Conservation (phyloP, 1,284 basidiomycete species). For the Cronartium ribicola region DNA sequence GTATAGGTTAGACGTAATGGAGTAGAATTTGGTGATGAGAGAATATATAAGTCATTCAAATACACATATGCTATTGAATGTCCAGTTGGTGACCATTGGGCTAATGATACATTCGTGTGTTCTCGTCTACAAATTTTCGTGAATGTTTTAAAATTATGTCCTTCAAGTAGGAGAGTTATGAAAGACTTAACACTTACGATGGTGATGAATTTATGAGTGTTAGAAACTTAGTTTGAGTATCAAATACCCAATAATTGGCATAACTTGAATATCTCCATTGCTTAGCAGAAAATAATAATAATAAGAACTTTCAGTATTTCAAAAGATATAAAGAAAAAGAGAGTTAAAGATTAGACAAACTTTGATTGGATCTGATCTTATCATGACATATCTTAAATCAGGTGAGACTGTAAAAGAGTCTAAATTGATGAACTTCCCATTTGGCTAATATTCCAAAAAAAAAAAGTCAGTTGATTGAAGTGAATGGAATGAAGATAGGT, state of each 20-base stretch:
- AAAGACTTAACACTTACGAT: no score
- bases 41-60: conserved; percentile 76
- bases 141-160: no score
- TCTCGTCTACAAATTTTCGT: no score
- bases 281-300: conserved; percentile 51
- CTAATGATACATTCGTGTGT: conserved; percentile 69
- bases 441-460: conserved; percentile 55
- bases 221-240: conserved; percentile 63
- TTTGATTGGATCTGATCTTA: conserved; percentile 62
- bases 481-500: no score
- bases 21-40: conserved; percentile 58
- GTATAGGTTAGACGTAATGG: conserved; percentile 75
- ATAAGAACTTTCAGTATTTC: neutral
- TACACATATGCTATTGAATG: conserved; percentile 74
- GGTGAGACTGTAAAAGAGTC: conserved; percentile 71
- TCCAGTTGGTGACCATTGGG: conserved; percentile 77
- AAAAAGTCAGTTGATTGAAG: conserved; percentile 42
- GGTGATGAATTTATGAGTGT: no score
- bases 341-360: neutral
- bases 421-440: conserved; percentile 60
- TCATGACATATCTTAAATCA: conserved; percentile 77
- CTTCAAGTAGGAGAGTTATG: no score
- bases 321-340: conserved; percentile 12
- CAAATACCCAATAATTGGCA: conserved; percentile 81
- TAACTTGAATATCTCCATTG: conserved; percentile 89